Evolutionary conservation across 768 basidiomycete genomes (phyloP).

Genomic region (Scleroderma citrinum): DNA sequence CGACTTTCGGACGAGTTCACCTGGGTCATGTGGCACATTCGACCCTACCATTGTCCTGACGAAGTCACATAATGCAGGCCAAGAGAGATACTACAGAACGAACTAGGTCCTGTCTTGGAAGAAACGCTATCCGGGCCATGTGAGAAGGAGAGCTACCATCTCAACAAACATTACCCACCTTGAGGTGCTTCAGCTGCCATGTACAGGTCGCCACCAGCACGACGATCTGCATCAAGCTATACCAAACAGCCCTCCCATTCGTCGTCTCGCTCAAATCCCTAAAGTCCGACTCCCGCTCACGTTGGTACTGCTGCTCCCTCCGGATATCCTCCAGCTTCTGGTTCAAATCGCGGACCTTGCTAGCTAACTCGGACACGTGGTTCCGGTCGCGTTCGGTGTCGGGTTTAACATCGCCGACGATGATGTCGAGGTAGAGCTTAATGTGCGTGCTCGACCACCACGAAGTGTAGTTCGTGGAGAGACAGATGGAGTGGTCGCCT

Average conservation of each 20-base stretch:
- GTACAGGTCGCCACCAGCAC: conserved; percentile 80
- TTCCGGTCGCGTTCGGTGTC: conserved; percentile 84
- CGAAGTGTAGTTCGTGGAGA: conserved; percentile 86
- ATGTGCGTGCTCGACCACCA: conserved; percentile 88
- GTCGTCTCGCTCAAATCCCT: conserved; percentile 84
- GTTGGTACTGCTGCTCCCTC: conserved; percentile 95
- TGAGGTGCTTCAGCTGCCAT: conserved; percentile 93
- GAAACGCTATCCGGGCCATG: conserved; percentile 49
- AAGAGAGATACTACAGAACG: conserved; percentile 3
- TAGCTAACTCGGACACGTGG: conserved; percentile 76
- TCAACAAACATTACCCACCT: conserved; percentile 42
- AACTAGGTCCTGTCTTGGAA: conserved; percentile 73
- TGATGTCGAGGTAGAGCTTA: conserved; percentile 89
- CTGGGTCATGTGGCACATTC: neutral
- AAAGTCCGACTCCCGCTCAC: conserved; percentile 90
- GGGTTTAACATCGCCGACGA: conserved; percentile 81
- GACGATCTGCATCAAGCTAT: conserved; percentile 81
- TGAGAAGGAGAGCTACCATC: conserved; percentile 1
- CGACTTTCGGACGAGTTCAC: too few species aligned
- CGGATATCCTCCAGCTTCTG: conserved; percentile 88
- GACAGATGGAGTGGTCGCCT: conserved; percentile 95
- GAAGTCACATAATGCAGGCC: too few species aligned
- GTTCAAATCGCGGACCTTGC: conserved; percentile 89
- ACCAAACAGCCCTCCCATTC: conserved; percentile 94
- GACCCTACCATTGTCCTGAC: neutral